These are phyloP conservation scores for Meyerozyma guilliermondii DNA, from an alignment of 1,139 yeast species.

Conservation along the genomic window DNA sequence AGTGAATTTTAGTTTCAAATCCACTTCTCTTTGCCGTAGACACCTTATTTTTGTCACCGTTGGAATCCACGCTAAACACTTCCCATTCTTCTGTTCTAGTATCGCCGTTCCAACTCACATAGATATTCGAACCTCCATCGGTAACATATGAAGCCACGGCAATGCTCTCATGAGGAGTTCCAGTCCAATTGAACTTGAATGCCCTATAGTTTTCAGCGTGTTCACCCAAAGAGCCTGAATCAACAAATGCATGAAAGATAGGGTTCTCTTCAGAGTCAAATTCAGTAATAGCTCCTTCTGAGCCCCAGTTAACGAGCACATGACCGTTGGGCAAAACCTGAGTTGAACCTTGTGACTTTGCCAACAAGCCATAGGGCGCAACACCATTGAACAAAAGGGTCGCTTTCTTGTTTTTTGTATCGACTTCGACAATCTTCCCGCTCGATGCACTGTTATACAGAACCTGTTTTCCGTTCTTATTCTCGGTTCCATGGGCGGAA, in stretches of 20 bases:
- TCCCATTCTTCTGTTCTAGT: constrained; percentile 28
- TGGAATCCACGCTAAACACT: constrained; percentile 13
- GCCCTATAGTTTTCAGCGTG: constrained; percentile 31
- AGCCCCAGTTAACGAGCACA: constrained; percentile 36
- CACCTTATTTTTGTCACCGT: constrained; percentile 11
- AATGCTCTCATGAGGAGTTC: constrained; percentile 26
- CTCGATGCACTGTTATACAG: constrained; percentile 20
- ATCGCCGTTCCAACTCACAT: constrained; percentile 38
- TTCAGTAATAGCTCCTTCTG: constrained; percentile 34
- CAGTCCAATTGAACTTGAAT: constrained; percentile 32
- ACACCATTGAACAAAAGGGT: constrained; percentile 19
- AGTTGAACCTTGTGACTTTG: constrained; percentile 35
- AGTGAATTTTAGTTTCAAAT: constrained; percentile 21
- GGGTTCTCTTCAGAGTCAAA: constrained; percentile 21
- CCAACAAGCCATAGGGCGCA: constrained; percentile 21
- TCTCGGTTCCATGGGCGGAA: constrained; percentile 32
- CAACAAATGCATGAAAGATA: constrained; percentile 31
- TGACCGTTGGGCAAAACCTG: constrained; percentile 32
- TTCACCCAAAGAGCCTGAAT: constrained; percentile 22
- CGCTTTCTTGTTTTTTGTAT: constrained; percentile 23
- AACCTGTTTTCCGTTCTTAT: constrained; percentile 20
- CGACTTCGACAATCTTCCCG: constrained; percentile 30
- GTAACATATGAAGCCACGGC: constrained; percentile 18
- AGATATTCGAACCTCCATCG: constrained; percentile 16
- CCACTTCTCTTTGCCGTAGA: constrained; percentile 20